Base-by-base conservation (phyloP, 2,329 filamentous ascomycete genomes). In the Beauveria brongniartii region DNA sequence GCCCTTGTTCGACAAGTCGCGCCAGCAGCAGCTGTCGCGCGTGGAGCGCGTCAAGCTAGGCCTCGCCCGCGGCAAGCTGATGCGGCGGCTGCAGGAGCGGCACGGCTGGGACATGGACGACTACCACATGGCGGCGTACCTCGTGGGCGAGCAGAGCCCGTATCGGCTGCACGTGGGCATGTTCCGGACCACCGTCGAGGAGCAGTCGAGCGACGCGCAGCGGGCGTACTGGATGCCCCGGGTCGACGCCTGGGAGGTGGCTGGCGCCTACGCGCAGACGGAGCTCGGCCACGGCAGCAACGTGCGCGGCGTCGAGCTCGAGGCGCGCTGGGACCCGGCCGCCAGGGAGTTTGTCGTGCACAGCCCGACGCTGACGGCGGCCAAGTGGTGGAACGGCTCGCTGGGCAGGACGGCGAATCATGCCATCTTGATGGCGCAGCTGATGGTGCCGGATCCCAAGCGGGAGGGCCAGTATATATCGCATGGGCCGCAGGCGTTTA, bases 381-480 rank as follows among this genome's bases (percentile, higher is more conserved):
- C 87, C 40, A 93, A 93, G 70, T 93, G 89, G 89, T 92, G 90
- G 90, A 91, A 91, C 67, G 90, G 90, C 1, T 89, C 88, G 12
- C 79, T 92, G 3, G 90, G 89, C 56, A 81, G 87, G 67, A 87
- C 86, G 3, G 89, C 90, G 50, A 92, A 90, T 70, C 81, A 91
- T 69, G 89, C 89, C 1, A 84, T 90, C 2, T 88, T 92, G 3
- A 91, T 92, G 80, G 89, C 90, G 0, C 89, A 92, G 73, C 78
- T 92, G 30, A 82, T 86, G 64, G 81, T 91, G 63, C 58, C 58
- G 30, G 76, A 78, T 63, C 88, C 87, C 65, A 89, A 88, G 73
- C 48, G 26, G 5, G 18, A 28, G 5, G 51, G 58, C 1, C 24
- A 34, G 34, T 55, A 55, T 30, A 30, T 50, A 8, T 75, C 79